Evolutionary conservation across 2,329 filamentous ascomycete species (phyloP), one percentile per base, ranked within the genome.

Genomic region (Fragosphaeria purpurea): DNA sequence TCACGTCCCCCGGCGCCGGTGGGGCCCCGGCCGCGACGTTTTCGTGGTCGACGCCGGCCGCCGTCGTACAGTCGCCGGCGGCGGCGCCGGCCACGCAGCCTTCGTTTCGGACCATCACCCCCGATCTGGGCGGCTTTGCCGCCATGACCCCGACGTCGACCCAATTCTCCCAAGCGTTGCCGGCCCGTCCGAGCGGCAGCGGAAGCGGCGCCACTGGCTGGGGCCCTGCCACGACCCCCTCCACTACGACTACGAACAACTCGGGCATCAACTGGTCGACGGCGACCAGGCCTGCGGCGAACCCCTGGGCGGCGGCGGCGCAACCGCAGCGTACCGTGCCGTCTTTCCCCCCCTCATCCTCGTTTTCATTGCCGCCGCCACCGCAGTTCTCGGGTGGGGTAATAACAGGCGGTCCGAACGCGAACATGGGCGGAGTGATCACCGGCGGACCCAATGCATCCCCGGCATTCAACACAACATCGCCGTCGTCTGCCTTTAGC

Each of bases 121-220:
- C 79, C 0, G 79, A 83, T 53, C 67, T 83, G 0, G 68, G 66
- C 13, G 67, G 70, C 12, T 79, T 83, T 56, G 71, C 75, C 45
- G 60, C 76, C 13, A 69, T 84, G 54, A 72, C 74, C 1, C 80
- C 80, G 0, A 74, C 76, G 4, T 69, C 74, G 11, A 83, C 80
- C 1, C 80, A 85, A 62, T 83, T 74, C 60, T 82, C 80, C 2
- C 73, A 82, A 53, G 80, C 80, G 0, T 63, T 82, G 34, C 76
- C 76, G 50, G 75, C 76, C 1, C 63, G 63, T 22, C 60, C 58
- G 1, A 55, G 53, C 3, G 53, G 56, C 49, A 52, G 39, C 51
- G 51, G 52, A 40, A 48, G 48, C 50, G 54, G 50, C 60, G 47
- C 32, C 54, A 44, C 44, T 56, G 22, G 8, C 44, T 8, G 31